Conservation (phyloP, 1,139 yeast genomes). For the Yarrowia galli region DNA sequence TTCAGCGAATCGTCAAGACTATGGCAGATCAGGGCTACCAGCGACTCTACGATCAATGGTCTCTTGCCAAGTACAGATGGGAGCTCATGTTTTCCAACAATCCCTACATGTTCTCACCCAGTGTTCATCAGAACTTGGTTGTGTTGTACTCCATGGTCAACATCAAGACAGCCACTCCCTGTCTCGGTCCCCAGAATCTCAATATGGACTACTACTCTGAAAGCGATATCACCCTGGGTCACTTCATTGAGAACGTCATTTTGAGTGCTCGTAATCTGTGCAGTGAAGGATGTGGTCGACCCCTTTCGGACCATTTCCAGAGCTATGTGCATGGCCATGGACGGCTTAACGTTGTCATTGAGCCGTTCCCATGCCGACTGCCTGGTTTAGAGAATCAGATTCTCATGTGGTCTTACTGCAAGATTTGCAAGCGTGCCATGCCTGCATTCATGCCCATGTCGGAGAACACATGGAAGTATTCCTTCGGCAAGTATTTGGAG, state of each 20-base stretch:
- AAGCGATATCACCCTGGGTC: conserved; percentile 88
- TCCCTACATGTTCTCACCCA: conserved; percentile 65
- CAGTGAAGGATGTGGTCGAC: conserved; percentile 80
- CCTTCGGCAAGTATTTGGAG: conserved; percentile 93
- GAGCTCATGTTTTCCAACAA: conserved; percentile 61
- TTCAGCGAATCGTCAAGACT: conserved; percentile 44
- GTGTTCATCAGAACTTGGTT: conserved; percentile 78
- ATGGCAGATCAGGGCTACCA: conserved; percentile 46
- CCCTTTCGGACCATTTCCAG: conserved; percentile 75
- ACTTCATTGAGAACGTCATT: conserved; percentile 81
- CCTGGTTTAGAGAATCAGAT: conserved; percentile 73
- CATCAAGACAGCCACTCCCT: conserved; percentile 85
- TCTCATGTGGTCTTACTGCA: conserved; percentile 92
- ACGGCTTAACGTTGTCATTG: conserved; percentile 78
- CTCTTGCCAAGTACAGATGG: conserved; percentile 61
- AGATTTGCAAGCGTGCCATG: conserved; percentile 73
- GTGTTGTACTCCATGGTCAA: conserved; percentile 84
- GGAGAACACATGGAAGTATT: conserved; percentile 86
- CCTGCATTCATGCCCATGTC: conserved; percentile 81
- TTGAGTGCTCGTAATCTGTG: conserved; percentile 72
- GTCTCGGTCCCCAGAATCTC: conserved; percentile 85
- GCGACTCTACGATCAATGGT: conserved; percentile 47
- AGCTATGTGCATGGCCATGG: conserved; percentile 91
- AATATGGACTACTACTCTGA: conserved; percentile 90
- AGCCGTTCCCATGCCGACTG: conserved; percentile 61